phyloP scores from a whole-genome alignment of 208 protist genomes.

The Acanthamoeba healyi region DNA sequence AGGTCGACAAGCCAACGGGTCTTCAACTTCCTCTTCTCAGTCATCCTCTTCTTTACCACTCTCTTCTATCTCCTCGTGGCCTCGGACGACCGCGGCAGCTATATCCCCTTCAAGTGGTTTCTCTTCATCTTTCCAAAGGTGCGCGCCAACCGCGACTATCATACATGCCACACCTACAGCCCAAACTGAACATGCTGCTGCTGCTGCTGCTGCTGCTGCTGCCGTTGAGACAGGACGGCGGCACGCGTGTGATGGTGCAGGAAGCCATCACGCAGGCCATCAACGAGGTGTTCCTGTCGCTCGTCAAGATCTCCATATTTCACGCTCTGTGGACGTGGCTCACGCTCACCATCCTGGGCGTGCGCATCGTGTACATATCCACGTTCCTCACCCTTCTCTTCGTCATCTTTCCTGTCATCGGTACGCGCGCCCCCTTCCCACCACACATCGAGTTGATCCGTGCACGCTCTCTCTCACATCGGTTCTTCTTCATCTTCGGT shows the following conservation, averaged over 20 bases:
- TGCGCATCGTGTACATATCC: conserved; percentile 69
- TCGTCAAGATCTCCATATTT: conserved; percentile 55
- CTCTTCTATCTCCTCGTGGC: conserved; percentile 52
- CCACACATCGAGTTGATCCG: too few relatives aligned
- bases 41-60: conserved; percentile 64
- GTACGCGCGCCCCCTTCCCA: neutral
- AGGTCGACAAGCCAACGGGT: neutral
- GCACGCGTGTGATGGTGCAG: conserved; percentile 21
- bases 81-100: conserved; percentile 41
- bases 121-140: conserved; percentile 64
- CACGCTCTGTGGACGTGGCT: conserved; percentile 57
- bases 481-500: too few relatives aligned
- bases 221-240: neutral
- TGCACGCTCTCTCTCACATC: too few relatives aligned
- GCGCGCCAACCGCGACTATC: neutral
- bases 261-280: conserved; percentile 67
- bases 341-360: conserved; percentile 56
- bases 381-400: conserved; percentile 41
- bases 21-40: conserved; percentile 44
- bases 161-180: neutral
- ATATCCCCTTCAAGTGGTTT: conserved; percentile 73
- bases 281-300: conserved; percentile 62
- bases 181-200: neutral
- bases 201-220: neutral
- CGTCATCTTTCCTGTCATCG: conserved; percentile 62